These are phyloP conservation scores for Nectriaceae sp. DNA, from an alignment of 2,329 filamentous ascomycete species.

Conservation along the genomic window DNA sequence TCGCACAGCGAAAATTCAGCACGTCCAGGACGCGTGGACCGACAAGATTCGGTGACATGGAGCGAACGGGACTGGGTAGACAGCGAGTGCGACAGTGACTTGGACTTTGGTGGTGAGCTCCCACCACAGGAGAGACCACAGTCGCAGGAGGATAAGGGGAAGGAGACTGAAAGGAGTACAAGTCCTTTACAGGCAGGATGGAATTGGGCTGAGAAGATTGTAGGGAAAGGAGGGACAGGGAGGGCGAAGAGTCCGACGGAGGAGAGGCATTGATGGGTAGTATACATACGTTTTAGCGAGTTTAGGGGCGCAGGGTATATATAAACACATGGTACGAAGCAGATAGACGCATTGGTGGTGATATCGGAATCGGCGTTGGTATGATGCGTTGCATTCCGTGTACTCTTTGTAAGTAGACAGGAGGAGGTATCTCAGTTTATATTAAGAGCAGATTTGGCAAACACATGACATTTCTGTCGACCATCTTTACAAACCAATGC, in stretches of 20 bases:
- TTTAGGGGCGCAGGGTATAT: no score
- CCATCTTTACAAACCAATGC: no score
- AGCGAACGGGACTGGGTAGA: conserved; percentile 45
- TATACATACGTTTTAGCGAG: no score
- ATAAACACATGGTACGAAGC: no score
- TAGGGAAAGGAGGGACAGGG: conserved; percentile 41
- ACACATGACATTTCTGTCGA: no score
- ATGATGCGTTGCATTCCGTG: no score
- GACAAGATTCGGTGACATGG: conserved; percentile 62
- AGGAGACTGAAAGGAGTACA: conserved; percentile 23
- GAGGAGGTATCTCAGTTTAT: no score
- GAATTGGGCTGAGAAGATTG: conserved; percentile 59
- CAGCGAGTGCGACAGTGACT: conserved; percentile 28
- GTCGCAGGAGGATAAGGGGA: conserved; percentile 21
- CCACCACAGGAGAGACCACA: conserved; percentile 15
- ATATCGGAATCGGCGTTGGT: no score
- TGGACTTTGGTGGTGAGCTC: conserved; percentile 28
- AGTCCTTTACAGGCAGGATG: conserved; percentile 36
- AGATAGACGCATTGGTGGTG: no score
- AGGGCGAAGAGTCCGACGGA: conserved; percentile 31
- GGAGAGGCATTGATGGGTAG: conserved; percentile 1
- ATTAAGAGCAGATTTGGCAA: no score
- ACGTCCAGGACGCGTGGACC: conserved; percentile 21
- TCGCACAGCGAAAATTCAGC: conserved; percentile 10
- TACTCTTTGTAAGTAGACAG: no score